These are phyloP conservation scores for Didymella glomerata DNA, from an alignment of 2,329 filamentous ascomycete genomes.

Conservation along the genomic window DNA sequence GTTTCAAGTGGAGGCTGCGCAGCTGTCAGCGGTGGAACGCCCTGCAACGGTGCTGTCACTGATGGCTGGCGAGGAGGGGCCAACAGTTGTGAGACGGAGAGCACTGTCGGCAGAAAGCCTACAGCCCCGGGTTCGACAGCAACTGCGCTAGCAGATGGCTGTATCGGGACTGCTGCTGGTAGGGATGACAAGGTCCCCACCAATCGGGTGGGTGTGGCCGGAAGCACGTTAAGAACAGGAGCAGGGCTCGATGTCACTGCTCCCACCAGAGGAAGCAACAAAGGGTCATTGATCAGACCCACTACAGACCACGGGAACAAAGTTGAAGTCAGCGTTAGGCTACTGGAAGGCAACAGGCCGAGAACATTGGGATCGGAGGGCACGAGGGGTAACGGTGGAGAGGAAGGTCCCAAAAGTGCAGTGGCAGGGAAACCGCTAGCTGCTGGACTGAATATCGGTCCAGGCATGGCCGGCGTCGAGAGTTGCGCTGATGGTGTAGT, in stretches of 20 bases:
- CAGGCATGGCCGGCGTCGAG: neutral
- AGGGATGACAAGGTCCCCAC: neutral
- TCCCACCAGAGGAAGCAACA: neutral
- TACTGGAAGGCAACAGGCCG: neutral
- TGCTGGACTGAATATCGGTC: neutral
- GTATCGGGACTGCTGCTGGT: neutral
- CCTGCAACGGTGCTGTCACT: neutral
- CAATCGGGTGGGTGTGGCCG: neutral
- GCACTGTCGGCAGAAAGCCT: too few species aligned
- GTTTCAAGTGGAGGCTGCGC: neutral
- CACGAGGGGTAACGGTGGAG: neutral
- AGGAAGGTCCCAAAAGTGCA: neutral
- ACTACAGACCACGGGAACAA: neutral
- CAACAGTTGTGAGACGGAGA: neutral
- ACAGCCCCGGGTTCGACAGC: neutral
- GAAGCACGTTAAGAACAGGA: neutral
- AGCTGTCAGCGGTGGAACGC: too few species aligned
- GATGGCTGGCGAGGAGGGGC: neutral
- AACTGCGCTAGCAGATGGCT: neutral
- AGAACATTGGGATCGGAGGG: neutral
- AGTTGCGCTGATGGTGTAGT: neutral
- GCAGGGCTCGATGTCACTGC: neutral
- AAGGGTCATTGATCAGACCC: neutral
- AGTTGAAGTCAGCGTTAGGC: neutral
- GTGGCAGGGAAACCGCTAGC: neutral